phyloP scores from a whole-genome alignment of 495 filamentous ascomycete species.

The Penicillium desertorum region DNA sequence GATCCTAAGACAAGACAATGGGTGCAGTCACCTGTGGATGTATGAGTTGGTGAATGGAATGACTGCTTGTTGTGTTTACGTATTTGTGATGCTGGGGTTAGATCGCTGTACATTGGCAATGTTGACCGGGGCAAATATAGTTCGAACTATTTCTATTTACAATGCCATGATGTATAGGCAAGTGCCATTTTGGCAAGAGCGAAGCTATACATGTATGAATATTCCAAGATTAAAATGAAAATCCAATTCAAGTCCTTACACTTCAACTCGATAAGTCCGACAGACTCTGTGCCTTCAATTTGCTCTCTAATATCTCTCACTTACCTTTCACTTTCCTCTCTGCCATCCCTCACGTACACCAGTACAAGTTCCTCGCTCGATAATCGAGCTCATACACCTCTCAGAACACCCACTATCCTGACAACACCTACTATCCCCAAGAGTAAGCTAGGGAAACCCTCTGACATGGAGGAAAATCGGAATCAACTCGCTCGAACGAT shows the following conservation, averaged over 20 bases:
- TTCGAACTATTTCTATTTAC: background rate
- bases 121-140: background rate
- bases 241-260: background rate
- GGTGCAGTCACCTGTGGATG: slow-evolving; percentile 11
- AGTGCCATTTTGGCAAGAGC: slow-evolving; percentile 1
- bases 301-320: background rate
- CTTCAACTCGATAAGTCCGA: background rate
- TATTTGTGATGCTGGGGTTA: background rate
- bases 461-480: background rate
- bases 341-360: background rate
- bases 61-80: background rate
- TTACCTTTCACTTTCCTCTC: background rate
- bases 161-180: background rate
- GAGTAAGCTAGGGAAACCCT: background rate
- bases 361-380: background rate
- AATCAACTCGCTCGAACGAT: background rate
- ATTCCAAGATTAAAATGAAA: background rate
- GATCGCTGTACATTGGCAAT: background rate
- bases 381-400: background rate
- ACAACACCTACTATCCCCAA: background rate
- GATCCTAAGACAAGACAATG: slow-evolving; percentile 26
- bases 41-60: background rate
- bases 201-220: background rate
- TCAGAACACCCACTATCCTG: background rate
- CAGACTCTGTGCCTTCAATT: background rate